A percentile compares a stretch with the other conserved stretches of the same genome.
These are phyloP conservation scores for Naganishia albida DNA, from an alignment of 1,284 basidiomycete genomes.

Conservation along the genomic window DNA sequence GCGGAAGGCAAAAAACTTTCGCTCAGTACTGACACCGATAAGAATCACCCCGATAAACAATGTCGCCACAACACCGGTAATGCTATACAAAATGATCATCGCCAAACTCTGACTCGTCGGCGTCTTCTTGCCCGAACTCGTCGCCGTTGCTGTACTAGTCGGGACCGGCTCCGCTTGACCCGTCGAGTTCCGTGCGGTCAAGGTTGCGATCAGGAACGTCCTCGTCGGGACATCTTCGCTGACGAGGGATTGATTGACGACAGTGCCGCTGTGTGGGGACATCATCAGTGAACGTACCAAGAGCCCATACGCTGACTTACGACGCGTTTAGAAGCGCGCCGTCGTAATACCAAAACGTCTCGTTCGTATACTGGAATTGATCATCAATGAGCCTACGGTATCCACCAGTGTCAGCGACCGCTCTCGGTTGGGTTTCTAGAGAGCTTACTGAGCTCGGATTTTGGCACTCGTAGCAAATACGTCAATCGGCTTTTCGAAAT, in stretches of 20 bases:
- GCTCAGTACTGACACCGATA: conserved; percentile 64
- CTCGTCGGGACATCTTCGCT: conserved; percentile 55
- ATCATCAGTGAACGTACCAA: conserved; percentile 63
- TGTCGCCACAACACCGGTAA: conserved; percentile 78
- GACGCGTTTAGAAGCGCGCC: conserved; percentile 45
- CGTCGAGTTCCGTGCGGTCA: conserved; percentile 68
- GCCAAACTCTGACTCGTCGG: conserved; percentile 40
- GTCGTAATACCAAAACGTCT: conserved; percentile 62
- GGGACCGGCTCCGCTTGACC: conserved; percentile 44
- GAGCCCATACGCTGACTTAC: conserved; percentile 32
- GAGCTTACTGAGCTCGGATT: conserved; percentile 42
- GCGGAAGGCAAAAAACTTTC: not conserved
- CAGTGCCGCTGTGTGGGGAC: conserved; percentile 50
- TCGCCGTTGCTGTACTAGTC: conserved; percentile 20
- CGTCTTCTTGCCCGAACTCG: conserved; percentile 33
- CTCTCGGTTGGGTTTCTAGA: not conserved
- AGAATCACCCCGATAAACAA: conserved; percentile 78
- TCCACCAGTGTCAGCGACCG: not conserved
- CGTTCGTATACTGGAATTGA: conserved; percentile 63
- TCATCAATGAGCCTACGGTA: conserved; percentile 62
- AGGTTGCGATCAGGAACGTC: conserved; percentile 66
- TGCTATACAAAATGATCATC: conserved; percentile 78
- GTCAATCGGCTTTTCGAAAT: conserved; percentile 73
- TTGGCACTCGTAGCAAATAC: conserved; percentile 61
- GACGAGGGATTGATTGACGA: conserved; percentile 59